phyloP scores from a whole-genome alignment of 169 alveolate species.

The Besnoitia besnoiti region DNA sequence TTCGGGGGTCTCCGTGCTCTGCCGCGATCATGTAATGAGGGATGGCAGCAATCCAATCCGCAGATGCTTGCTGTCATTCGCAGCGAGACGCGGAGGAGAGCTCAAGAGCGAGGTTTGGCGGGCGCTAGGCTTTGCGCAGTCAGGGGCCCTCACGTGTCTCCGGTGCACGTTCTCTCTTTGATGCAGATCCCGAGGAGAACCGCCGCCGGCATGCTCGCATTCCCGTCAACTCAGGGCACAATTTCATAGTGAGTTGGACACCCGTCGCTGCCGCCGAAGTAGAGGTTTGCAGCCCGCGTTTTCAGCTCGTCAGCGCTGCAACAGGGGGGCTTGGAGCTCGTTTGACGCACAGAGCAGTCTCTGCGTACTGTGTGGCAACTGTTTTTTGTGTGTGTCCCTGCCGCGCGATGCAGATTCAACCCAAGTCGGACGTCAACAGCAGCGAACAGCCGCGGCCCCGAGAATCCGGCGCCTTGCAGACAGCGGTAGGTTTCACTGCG shows the following conservation, averaged over 20 bases:
- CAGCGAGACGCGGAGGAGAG: neutral
- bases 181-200: conserved; percentile 21
- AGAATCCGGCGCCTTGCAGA: neutral
- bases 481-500: neutral
- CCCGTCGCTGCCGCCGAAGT: too few species aligned
- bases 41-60: too few species aligned
- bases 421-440: conserved; percentile 12
- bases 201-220: conserved; percentile 42
- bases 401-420: conserved; percentile 12
- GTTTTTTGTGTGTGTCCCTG: neutral
- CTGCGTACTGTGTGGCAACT: neutral
- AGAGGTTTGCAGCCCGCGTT: too few species aligned
- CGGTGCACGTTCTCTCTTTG: neutral
- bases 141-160: too few species aligned
- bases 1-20: too few species aligned
- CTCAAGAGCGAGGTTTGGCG: too few species aligned
- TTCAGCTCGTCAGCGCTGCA: too few species aligned
- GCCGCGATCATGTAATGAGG: too few species aligned
- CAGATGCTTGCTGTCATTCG: neutral
- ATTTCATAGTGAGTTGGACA: conserved; percentile 23
- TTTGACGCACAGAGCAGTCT: too few species aligned
- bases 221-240: conserved; percentile 53
- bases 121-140: too few species aligned
- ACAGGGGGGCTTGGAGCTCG: too few species aligned
- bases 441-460: conserved; percentile 39